These are phyloP conservation scores for Hemisphaericaspora nanyangensis DNA, from an alignment of 805 yeast species.

Conservation along the genomic window DNA sequence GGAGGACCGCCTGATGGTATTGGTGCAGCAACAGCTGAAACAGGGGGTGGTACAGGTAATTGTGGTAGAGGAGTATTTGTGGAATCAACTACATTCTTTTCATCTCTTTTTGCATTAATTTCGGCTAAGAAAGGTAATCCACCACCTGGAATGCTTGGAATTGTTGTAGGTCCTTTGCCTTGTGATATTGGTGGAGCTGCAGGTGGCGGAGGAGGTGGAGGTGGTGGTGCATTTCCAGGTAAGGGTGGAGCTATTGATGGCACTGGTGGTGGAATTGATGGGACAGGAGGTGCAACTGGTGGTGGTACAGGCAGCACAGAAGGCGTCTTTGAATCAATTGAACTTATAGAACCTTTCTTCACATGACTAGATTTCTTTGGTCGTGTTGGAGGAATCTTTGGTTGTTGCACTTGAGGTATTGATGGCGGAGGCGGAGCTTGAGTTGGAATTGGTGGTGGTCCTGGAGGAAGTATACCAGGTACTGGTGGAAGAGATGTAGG, in stretches of 20 bases:
- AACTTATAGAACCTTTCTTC: constrained; percentile 18
- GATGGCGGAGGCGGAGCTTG: constrained; percentile 4
- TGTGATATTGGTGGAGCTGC: constrained; percentile 10
- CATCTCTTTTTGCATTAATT: constrained; percentile 53
- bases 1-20: constrained; percentile 9
- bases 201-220: constrained; percentile 13
- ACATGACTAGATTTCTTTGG: constrained; percentile 38
- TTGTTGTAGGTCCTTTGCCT: constrained; percentile 1
- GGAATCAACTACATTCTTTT: constrained; percentile 45
- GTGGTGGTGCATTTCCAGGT: constrained; percentile 1
- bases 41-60: constrained; percentile 18
- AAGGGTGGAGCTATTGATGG: constrained; percentile 8
- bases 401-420: constrained; percentile 10
- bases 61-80: constrained; percentile 13
- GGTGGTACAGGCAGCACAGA: too few relatives aligned
- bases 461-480: too few relatives aligned
- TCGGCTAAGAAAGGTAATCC: constrained; percentile 57
- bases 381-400: constrained; percentile 37
- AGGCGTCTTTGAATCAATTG: constrained; percentile 15
- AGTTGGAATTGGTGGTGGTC: constrained; percentile 9
- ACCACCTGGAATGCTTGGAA: constrained; percentile 21
- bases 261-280: constrained; percentile 14
- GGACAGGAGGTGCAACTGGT: constrained; percentile 13
- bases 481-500: constrained; percentile 13
- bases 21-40: constrained; percentile 15